These are phyloP conservation scores for Cercospora sp. DNA, from an alignment of 2,329 filamentous ascomycete species.

Conservation along the genomic window DNA sequence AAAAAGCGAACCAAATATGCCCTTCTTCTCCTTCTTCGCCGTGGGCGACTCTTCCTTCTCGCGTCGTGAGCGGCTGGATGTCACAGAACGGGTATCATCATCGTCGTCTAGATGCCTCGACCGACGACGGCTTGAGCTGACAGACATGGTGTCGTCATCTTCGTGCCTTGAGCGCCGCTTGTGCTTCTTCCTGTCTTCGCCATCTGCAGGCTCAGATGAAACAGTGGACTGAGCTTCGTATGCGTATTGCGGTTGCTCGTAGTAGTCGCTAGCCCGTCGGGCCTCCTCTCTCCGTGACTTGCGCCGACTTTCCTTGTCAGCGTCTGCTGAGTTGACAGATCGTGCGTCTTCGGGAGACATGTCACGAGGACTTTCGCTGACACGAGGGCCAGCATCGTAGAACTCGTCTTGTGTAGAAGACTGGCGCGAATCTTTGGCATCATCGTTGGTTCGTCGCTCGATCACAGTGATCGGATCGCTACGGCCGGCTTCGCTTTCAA, in stretches of 20 bases:
- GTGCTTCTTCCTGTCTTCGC: slow-evolving; percentile 42
- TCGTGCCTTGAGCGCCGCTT: slow-evolving; percentile 46
- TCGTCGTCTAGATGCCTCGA: slow-evolving; percentile 36
- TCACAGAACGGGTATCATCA: slow-evolving; percentile 46
- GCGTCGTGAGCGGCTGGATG: slow-evolving; percentile 43
- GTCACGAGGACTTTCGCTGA: slow-evolving; percentile 23
- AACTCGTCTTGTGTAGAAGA: slow-evolving; percentile 16
- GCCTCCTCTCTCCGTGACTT: slow-evolving; percentile 33
- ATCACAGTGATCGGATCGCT: slow-evolving; percentile 21
- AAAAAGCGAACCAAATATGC: slow-evolving; percentile 50
- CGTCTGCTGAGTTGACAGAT: slow-evolving; percentile 36
- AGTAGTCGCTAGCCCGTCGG: slow-evolving; percentile 36
- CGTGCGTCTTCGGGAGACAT: slow-evolving; percentile 30
- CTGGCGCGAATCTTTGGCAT: slow-evolving; percentile 11
- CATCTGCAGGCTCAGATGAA: slow-evolving; percentile 45
- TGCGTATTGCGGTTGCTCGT: slow-evolving; percentile 39
- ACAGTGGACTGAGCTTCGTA: slow-evolving; percentile 45
- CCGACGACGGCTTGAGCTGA: slow-evolving; percentile 42
- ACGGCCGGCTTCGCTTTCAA: slow-evolving; percentile 19
- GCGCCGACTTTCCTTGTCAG: slow-evolving; percentile 37
- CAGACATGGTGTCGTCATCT: slow-evolving; percentile 45
- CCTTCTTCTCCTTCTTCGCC: slow-evolving; percentile 45
- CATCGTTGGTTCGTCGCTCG: slow-evolving; percentile 11
- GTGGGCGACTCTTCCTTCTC: slow-evolving; percentile 41
- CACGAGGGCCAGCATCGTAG: slow-evolving; percentile 13